Evolutionary conservation across 768 basidiomycete species (phyloP), one percentile per base, ranked within the genome.

Genomic region (Podaxis pistillaris): DNA sequence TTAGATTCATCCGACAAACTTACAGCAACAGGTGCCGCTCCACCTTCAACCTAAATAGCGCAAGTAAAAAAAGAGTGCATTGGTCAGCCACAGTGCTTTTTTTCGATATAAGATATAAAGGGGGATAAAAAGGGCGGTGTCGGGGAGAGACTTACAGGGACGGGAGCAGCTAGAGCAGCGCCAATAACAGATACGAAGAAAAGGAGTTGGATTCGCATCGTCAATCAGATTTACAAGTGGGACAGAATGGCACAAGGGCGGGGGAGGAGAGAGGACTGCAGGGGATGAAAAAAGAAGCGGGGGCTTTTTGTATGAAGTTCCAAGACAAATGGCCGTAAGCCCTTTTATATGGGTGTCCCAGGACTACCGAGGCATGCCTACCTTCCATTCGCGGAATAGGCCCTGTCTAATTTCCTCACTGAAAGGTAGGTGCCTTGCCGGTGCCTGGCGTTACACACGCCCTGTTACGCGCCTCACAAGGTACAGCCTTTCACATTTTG

Each of bases 141-240:
- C 1, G 44, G 44, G 37, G 33, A 17, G 37, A 9, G 12, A 30
- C 44, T n/a, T 6, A 67, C 67, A 44, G 64, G 58, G 56, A 66
- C 33, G 28, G 67, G 65, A 58, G 63, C 59, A 26, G 64, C 64
- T 3, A 61, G 44, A 17, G 49, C 41, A 4, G 54, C 47, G 33
- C 55, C 51, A 30, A 65, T 28, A 30, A 65, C 1, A 37, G 61
- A 63, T 37, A 53, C 58, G 6, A 63, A 22, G 28, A 63, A 40
- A 28, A 67, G 53, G 28, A 58, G 22, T 46, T 46, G 30, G 12
- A 62, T 22, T 47, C 60, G 60, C 60, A 62, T 62, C 3, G 52
- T 46, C 5, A 22, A 55, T 17, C n/a, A 28, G 44, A 37, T 33
- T 19, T 36, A 56, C 38, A 26, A 12, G 3, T 30, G 28, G 36